These are phyloP conservation scores for Nitzschia sp. DNA, from an alignment of 108 stramenopile genomes.

Conservation along the genomic window DNA sequence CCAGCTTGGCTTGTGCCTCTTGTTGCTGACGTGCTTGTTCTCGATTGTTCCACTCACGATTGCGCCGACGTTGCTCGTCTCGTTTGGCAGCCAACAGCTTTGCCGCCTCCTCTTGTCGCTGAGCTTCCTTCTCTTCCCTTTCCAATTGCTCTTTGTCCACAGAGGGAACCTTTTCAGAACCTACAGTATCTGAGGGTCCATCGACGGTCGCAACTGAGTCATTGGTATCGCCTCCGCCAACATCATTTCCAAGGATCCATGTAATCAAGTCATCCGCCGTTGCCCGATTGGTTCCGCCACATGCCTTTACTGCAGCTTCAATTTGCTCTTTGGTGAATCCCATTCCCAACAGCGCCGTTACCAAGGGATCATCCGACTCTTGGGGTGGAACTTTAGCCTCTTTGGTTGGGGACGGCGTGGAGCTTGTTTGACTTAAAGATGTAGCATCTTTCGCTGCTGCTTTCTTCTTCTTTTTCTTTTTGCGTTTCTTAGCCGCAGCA, in stretches of 20 bases:
- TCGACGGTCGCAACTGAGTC: neutral
- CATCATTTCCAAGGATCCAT: constrained; percentile 71
- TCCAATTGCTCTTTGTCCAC: neutral
- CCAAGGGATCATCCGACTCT: constrained; percentile 57
- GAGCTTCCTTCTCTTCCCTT: constrained; percentile 34
- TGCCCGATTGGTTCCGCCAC: constrained; percentile 71
- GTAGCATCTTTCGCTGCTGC: neutral
- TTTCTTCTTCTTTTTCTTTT: constrained; percentile 45
- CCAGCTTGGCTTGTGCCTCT: constrained; percentile 56
- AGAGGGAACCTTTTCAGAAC: neutral
- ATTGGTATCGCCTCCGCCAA: constrained; percentile 1
- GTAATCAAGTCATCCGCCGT: constrained; percentile 81
- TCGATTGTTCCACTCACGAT: constrained; percentile 81
- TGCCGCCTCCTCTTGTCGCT: constrained; percentile 51
- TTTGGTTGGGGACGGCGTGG: neutral
- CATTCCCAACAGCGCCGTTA: constrained; percentile 73
- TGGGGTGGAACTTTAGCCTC: constrained; percentile 1
- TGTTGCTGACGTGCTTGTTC: constrained; percentile 65
- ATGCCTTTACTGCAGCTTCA: constrained; percentile 60
- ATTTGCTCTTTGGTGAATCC: constrained; percentile 76
- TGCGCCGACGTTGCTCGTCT: constrained; percentile 76
- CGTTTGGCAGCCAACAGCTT: constrained; percentile 63
- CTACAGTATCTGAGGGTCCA: neutral
- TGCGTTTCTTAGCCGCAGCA: constrained; percentile 14
- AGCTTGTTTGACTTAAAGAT: neutral